phyloP scores from a whole-genome alignment of 2,329 filamentous ascomycete genomes.

The Paramyrothecium roridum region DNA sequence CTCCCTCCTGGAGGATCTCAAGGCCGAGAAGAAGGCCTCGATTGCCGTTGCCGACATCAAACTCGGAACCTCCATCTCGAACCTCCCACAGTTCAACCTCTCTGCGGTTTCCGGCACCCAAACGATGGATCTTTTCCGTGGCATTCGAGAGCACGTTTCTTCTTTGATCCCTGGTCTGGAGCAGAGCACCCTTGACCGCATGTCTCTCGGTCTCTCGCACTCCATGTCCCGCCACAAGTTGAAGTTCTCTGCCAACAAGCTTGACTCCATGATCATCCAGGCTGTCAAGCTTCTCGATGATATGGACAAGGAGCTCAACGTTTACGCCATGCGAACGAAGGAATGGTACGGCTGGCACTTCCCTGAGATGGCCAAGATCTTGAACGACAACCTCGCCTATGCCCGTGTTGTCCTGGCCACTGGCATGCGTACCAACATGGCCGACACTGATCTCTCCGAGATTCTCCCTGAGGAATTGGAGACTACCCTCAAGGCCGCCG shows the following conservation, averaged over 20 bases:
- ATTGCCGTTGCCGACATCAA: slow-evolving; percentile 92
- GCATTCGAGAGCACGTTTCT: slow-evolving; percentile 85
- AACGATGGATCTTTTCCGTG: slow-evolving; percentile 81
- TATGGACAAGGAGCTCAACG: slow-evolving; percentile 97
- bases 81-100: slow-evolving; percentile 84
- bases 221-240: slow-evolving; percentile 96
- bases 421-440: slow-evolving; percentile 81
- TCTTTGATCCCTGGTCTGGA: slow-evolving; percentile 87
- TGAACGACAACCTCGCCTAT: slow-evolving; percentile 96
- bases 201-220: slow-evolving; percentile 94
- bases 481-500: slow-evolving; percentile 83
- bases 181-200: slow-evolving; percentile 84
- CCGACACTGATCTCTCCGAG: slow-evolving; percentile 75
- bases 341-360: slow-evolving; percentile 99
- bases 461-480: slow-evolving; percentile 96
- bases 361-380: slow-evolving; percentile 93
- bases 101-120: slow-evolving; percentile 66
- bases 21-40: slow-evolving; percentile 96
- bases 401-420: slow-evolving; percentile 83
- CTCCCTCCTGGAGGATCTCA: slow-evolving; percentile 80
- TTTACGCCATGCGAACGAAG: slow-evolving; percentile 98
- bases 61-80: slow-evolving; percentile 86
- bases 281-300: slow-evolving; percentile 92
- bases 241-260: slow-evolving; percentile 98
- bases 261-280: slow-evolving; percentile 99